A percentile compares a stretch with the other conserved stretches of the same genome.
Conservation (phyloP, 2,329 filamentous ascomycete genomes). For the Hypoxylon sp. region DNA sequence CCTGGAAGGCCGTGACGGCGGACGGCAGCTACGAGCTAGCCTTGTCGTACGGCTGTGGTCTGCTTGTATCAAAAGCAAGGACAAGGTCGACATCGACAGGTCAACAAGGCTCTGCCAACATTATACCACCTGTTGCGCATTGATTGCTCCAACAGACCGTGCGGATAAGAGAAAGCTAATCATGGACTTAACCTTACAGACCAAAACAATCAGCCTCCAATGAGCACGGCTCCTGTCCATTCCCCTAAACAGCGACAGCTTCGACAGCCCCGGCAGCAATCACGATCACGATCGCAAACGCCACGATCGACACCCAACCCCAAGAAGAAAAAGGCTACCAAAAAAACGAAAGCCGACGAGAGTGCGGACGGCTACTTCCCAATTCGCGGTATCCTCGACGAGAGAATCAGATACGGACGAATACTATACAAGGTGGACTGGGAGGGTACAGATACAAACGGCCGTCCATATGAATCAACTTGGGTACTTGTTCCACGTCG, state of each 20-base stretch:
- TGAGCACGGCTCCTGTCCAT: slow-evolving; percentile 39
- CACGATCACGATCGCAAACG: slow-evolving; percentile 7
- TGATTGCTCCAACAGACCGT: slow-evolving; percentile 7
- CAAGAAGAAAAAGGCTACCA: slow-evolving; percentile 25
- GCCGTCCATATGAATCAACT: slow-evolving; percentile 59
- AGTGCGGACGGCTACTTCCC: slow-evolving; percentile 44
- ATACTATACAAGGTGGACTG: slow-evolving; percentile 67
- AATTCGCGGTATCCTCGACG: slow-evolving; percentile 54
- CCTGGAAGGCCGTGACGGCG: slow-evolving; percentile 1
- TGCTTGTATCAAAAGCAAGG: slow-evolving; percentile 3
- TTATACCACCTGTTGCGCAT: slow-evolving; percentile 16
- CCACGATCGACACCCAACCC: slow-evolving; percentile 16
- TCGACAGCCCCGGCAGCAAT: slow-evolving; percentile 9
- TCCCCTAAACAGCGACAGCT: slow-evolving; percentile 14
- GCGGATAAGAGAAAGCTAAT: slow-evolving; percentile 36
- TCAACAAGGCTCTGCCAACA: slow-evolving; percentile 40
- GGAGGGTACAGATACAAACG: slow-evolving; percentile 63
- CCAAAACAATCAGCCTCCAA: slow-evolving; percentile 40
- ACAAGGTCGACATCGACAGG: slow-evolving; percentile 36
- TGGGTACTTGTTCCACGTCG: slow-evolving; percentile 59
- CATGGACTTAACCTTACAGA: slow-evolving; percentile 41
- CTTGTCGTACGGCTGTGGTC: slow-evolving; percentile 35
- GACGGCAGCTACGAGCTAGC: slow-evolving; percentile 14
- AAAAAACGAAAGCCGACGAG: slow-evolving; percentile 4
- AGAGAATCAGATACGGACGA: slow-evolving; percentile 49